Conservation (phyloP, 2,329 filamentous ascomycete species). For the Rhinocladiella similis region DNA sequence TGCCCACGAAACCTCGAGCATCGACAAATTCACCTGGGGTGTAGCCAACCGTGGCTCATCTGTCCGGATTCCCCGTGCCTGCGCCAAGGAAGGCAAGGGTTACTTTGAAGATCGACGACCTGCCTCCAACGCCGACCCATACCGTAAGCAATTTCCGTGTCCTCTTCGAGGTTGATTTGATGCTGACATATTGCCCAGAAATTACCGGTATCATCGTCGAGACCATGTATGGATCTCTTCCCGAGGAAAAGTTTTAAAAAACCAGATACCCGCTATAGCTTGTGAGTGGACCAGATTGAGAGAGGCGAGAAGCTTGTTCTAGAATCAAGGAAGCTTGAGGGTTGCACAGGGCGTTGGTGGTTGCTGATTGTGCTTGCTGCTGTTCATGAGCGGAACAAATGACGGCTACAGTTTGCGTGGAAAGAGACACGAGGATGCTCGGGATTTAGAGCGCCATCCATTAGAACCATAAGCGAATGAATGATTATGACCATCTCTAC, state of each 20-base stretch:
- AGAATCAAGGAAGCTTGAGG: background rate
- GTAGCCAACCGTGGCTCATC: slow-evolving; percentile 94
- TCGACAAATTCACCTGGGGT: slow-evolving; percentile 91
- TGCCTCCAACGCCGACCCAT: slow-evolving; percentile 84
- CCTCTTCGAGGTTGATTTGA: background rate
- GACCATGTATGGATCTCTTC: slow-evolving; percentile 48
- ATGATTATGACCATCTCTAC: background rate
- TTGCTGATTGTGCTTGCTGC: background rate
- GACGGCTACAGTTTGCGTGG: background rate
- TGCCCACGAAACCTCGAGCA: slow-evolving; percentile 87
- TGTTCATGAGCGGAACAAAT: background rate
- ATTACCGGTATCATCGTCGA: slow-evolving; percentile 79
- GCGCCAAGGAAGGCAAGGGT: slow-evolving; percentile 83
- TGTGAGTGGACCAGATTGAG: too few relatives aligned
- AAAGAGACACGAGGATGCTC: background rate
- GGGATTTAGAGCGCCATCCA: slow-evolving; percentile 1
- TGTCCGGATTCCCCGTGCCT: slow-evolving; percentile 86
- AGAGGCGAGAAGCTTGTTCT: background rate
- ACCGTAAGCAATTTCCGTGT: slow-evolving; percentile 48
- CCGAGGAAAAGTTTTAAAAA: slow-evolving; percentile 25
- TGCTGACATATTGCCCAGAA: slow-evolving; percentile 26
- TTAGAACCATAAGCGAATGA: slow-evolving; percentile 6
- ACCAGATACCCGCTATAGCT: background rate
- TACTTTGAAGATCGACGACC: slow-evolving; percentile 88
- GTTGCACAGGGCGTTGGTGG: background rate